Evolutionary conservation across 208 protist species (phyloP).

Genomic region (Leptomonas pyrrhocoris): DNA sequence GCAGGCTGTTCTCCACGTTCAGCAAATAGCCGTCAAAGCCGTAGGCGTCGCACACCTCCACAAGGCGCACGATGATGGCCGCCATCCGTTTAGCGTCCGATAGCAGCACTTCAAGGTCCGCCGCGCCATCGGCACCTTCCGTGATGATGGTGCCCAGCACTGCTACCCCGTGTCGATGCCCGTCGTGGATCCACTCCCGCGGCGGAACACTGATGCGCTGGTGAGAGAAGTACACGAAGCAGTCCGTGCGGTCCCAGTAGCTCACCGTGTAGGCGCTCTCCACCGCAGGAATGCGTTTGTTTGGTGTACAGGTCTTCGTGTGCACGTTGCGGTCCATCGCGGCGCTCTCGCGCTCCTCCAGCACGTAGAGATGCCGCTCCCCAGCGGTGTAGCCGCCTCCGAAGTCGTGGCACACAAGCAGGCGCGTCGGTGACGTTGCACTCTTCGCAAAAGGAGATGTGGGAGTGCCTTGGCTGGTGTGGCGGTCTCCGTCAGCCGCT

Average conservation of each 20-base stretch:
- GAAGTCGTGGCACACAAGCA: slow-evolving; percentile 89
- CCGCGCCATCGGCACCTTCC: slow-evolving; percentile 54
- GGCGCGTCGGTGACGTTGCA: slow-evolving; percentile 9
- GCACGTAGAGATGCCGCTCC: slow-evolving; percentile 46
- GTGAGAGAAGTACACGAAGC: slow-evolving; percentile 92
- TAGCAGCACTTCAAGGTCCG: slow-evolving; percentile 45
- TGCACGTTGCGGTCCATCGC: not conserved
- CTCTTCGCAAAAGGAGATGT: no score
- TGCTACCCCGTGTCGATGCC: slow-evolving; percentile 81
- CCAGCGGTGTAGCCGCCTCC: slow-evolving; percentile 58
- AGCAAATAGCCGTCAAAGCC: slow-evolving; percentile 93
- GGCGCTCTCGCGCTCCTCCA: slow-evolving; percentile 10
- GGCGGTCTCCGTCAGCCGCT: no score
- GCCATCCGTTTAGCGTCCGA: slow-evolving; percentile 46
- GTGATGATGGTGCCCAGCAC: slow-evolving; percentile 88
- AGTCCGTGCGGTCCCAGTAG: slow-evolving; percentile 80
- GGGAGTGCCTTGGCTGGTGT: no score
- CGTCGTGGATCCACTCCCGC: slow-evolving; percentile 72
- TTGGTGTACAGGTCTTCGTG: not conserved
- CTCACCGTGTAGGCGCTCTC: slow-evolving; percentile 60
- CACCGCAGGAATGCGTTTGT: slow-evolving; percentile 5
- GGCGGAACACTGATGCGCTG: slow-evolving; percentile 83
- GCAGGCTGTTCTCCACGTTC: slow-evolving; percentile 84
- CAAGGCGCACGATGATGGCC: slow-evolving; percentile 51
- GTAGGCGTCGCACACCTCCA: slow-evolving; percentile 64